Conservation (phyloP, 495 filamentous ascomycete species). For the Aspergillus baeticus region DNA sequence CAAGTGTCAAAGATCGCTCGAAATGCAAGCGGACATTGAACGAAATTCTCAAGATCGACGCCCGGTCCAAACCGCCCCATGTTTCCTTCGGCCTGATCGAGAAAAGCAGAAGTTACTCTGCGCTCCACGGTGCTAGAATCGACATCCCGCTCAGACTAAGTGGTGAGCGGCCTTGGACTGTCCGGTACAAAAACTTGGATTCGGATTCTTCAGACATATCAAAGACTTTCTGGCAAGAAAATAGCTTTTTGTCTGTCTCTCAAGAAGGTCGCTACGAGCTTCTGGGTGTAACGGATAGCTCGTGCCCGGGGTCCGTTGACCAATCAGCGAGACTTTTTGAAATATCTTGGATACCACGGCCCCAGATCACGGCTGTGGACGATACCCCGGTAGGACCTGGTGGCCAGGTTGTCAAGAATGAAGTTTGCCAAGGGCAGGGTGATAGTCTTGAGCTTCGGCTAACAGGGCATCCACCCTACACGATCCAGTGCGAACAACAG, state of each 20-base stretch:
- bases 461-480: slow-evolving; percentile 78
- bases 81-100: slow-evolving; percentile 82
- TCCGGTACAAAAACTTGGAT: slow-evolving; percentile 68
- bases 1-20: slow-evolving; percentile 79
- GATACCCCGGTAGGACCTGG: slow-evolving; percentile 53
- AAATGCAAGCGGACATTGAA: slow-evolving; percentile 82
- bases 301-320: slow-evolving; percentile 79
- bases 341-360: slow-evolving; percentile 79
- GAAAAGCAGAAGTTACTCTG: slow-evolving; percentile 65
- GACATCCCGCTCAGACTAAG: slow-evolving; percentile 78
- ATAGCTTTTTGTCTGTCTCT: slow-evolving; percentile 66
- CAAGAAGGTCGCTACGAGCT: slow-evolving; percentile 76
- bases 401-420: slow-evolving; percentile 62
- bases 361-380: slow-evolving; percentile 65
- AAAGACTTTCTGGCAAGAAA: slow-evolving; percentile 57
- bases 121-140: slow-evolving; percentile 71
- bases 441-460: slow-evolving; percentile 80
- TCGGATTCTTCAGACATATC: slow-evolving; percentile 39
- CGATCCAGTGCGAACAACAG: slow-evolving; percentile 75
- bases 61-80: slow-evolving; percentile 81
- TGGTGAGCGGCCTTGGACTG: slow-evolving; percentile 77
- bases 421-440: slow-evolving; percentile 91
- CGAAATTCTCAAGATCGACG: slow-evolving; percentile 76
- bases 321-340: slow-evolving; percentile 68
- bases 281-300: slow-evolving; percentile 67